These are phyloP conservation scores for Corniculantispora saksenae DNA, from an alignment of 2,329 filamentous ascomycete genomes.

Conservation along the genomic window DNA sequence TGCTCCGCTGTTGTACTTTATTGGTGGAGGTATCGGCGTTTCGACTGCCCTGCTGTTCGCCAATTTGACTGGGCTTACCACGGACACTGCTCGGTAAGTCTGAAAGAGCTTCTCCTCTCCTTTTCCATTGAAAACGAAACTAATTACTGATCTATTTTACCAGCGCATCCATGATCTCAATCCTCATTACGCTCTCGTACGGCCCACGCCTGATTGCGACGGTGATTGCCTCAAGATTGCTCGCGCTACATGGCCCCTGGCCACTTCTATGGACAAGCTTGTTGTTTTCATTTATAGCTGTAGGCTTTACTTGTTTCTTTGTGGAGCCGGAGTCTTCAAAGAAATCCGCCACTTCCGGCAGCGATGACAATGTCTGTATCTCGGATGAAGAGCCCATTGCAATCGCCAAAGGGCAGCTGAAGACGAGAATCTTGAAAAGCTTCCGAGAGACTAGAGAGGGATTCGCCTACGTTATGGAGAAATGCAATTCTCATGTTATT, in stretches of 20 bases:
- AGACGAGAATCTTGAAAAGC: not conserved
- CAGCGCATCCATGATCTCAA: not conserved
- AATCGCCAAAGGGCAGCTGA: not conserved
- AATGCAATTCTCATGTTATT: not conserved
- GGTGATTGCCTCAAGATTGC: not conserved
- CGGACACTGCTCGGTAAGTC: not conserved
- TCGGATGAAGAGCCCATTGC: too few species aligned
- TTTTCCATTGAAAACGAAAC: not conserved
- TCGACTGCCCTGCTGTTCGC: constrained; percentile 7
- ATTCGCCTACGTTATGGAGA: not conserved
- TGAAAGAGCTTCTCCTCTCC: too few species aligned
- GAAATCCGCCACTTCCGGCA: not conserved
- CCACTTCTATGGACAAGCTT: not conserved
- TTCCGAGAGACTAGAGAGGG: not conserved
- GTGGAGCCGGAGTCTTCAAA: not conserved
- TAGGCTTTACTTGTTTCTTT: not conserved
- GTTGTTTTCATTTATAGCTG: accelerated
- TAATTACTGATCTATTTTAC: not conserved
- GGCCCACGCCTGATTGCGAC: constrained; percentile 3
- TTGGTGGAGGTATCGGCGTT: not conserved
- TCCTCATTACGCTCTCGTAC: not conserved
- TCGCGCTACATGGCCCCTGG: constrained; percentile 2
- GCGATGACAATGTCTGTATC: not conserved
- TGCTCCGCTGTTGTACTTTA: not conserved
- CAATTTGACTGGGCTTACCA: constrained; percentile 11